phyloP scores from a whole-genome alignment of 75 land plant genomes.

The Chamaecyparis obtusa region DNA sequence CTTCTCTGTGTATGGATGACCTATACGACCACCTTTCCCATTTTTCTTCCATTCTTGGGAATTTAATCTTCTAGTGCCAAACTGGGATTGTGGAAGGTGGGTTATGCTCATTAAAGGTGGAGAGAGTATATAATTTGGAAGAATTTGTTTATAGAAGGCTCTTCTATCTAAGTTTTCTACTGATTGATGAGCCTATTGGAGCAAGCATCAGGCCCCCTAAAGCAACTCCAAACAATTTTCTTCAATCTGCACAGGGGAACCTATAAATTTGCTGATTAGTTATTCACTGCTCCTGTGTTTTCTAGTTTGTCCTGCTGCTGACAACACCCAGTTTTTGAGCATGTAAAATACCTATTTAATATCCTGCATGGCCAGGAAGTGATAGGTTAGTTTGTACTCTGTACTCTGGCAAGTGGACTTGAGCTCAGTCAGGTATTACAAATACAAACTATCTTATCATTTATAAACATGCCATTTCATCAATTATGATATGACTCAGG shows the following conservation, averaged over 20 bases:
- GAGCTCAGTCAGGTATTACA: no score
- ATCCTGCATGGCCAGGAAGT: no score
- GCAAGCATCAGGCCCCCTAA: not conserved
- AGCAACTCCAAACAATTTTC: not conserved
- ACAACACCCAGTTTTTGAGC: not conserved
- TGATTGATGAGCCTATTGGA: not conserved
- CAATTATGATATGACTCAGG: no score
- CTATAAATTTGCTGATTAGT: not conserved
- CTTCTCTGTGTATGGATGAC: no score
- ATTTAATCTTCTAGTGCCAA: not conserved
- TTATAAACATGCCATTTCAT: no score
- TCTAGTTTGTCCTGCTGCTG: not conserved
- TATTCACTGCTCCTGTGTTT: not conserved
- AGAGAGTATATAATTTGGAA: not conserved
- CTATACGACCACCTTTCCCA: no score
- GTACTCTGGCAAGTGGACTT: no score
- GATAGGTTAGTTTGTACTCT: no score
- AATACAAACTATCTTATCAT: no score
- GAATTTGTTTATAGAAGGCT: not conserved
- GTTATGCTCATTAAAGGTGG: not conserved
- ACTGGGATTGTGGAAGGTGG: not conserved
- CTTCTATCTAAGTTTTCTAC: not conserved
- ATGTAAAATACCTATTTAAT: no score
- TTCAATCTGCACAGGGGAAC: not conserved
- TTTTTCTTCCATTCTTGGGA: not conserved